A percentile compares a stretch with the other conserved stretches of the same genome.
Conservation (phyloP, 2,329 filamentous ascomycete genomes). For the Ascochyta viciae-villosae region DNA sequence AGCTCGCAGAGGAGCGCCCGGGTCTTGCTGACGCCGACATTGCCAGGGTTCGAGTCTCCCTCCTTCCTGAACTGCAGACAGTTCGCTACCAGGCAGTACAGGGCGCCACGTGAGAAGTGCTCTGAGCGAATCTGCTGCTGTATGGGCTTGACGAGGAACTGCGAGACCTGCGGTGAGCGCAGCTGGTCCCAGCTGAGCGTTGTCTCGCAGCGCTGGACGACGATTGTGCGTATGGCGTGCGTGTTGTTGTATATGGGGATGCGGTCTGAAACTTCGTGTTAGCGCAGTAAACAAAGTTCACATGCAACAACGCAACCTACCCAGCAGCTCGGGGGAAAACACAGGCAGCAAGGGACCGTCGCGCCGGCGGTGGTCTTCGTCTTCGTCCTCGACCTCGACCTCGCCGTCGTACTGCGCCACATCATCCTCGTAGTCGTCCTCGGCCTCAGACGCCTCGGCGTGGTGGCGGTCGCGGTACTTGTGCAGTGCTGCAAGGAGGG, state of each 20-base stretch:
- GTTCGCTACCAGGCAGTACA: conserved; percentile 92
- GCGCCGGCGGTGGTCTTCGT: conserved; percentile 33
- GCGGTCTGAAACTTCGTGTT: conserved; percentile 65
- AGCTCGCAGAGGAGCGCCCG: conserved; percentile 90
- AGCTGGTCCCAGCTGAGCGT: conserved; percentile 94
- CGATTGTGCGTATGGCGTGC: conserved; percentile 84
- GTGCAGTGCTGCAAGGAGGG: conserved; percentile 43
- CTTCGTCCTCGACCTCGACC: conserved; percentile 41
- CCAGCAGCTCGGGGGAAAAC: conserved; percentile 49
- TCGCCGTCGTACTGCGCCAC: conserved; percentile 38
- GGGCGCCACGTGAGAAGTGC: conserved; percentile 83
- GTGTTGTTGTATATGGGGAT: conserved; percentile 90
- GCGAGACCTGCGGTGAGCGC: conserved; percentile 92
- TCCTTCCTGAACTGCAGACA: conserved; percentile 94
- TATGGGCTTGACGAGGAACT: conserved; percentile 95
- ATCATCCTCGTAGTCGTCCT: conserved; percentile 30
- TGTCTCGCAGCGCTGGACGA: conserved; percentile 86
- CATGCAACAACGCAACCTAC: conserved; percentile 29
- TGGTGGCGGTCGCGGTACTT: conserved; percentile 38
- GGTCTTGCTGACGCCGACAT: conserved; percentile 82
- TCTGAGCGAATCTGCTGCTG: conserved; percentile 84
- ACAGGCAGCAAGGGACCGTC: conserved; percentile 50
- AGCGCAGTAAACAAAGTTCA: conserved; percentile 30
- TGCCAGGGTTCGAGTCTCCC: conserved; percentile 79
- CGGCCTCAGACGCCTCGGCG: conserved; percentile 30